These are phyloP conservation scores for Tricholoma furcatifolium DNA, from an alignment of 768 basidiomycete genomes.

Conservation along the genomic window DNA sequence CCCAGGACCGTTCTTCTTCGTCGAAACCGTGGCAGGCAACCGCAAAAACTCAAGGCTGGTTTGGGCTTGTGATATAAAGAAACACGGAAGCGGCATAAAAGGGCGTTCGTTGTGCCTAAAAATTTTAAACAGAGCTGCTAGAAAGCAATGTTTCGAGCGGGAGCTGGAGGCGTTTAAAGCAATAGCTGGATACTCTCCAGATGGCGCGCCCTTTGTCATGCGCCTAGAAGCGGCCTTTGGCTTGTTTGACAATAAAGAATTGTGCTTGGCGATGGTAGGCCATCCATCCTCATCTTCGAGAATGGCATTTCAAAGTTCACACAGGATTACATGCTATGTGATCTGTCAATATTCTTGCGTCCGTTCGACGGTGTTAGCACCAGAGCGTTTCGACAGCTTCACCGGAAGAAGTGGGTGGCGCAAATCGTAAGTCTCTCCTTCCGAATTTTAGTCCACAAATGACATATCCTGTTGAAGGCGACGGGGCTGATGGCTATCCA, in stretches of 20 bases:
- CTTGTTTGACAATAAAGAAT: conserved; percentile 12
- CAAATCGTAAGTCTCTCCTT: conserved; percentile 31
- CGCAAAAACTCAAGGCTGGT: conserved; percentile 14
- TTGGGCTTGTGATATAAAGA: conserved; percentile 21
- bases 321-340: conserved; percentile 40
- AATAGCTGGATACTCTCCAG: conserved; percentile 21
- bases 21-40: conserved; percentile 23
- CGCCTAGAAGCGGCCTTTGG: conserved; percentile 35
- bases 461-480: conserved; percentile 22
- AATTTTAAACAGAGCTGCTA: too few relatives aligned
- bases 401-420: conserved; percentile 37
- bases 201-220: conserved; percentile 36
- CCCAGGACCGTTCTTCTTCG: conserved; percentile 29
- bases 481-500: conserved; percentile 47
- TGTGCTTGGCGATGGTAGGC: conserved; percentile 42
- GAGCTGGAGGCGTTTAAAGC: conserved; percentile 36
- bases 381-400: conserved; percentile 19
- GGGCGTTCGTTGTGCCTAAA: conserved; percentile 40
- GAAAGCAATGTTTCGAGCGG: too few relatives aligned
- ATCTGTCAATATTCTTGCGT: conserved; percentile 30
- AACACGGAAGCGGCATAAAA: too few relatives aligned
- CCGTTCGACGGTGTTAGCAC: conserved; percentile 20
- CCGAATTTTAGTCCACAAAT: not conserved
- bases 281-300: not conserved
- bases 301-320: not conserved